Percentiles rank a stretch among this genome's conserved stretches.
phyloP scores from a whole-genome alignment of 768 basidiomycete species.

The Terana coerulea region DNA sequence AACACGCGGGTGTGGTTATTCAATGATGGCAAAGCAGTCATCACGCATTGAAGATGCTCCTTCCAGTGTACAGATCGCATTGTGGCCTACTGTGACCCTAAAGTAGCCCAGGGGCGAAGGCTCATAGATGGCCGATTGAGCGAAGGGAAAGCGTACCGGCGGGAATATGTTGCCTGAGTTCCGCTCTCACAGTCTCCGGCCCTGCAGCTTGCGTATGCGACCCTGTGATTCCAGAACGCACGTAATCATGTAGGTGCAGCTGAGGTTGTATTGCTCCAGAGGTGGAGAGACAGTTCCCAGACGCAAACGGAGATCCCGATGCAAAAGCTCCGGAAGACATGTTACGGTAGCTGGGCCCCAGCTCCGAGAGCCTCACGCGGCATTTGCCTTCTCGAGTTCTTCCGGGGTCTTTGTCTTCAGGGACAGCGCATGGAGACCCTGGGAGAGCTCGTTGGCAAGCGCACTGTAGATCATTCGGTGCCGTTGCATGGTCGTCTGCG shows the following conservation, averaged over 20 bases:
- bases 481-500: constrained; percentile 70
- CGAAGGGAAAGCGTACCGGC: constrained; percentile 1
- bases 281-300: background rate
- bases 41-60: too few relatives aligned
- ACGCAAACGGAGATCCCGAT: background rate
- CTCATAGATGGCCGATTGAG: constrained; percentile 4
- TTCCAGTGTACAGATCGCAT: too few relatives aligned
- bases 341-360: too few relatives aligned
- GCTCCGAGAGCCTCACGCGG: background rate
- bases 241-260: background rate
- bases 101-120: too few relatives aligned
- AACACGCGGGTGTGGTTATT: too few relatives aligned
- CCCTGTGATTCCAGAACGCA: background rate
- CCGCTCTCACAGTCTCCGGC: background rate
- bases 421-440: constrained; percentile 75
- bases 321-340: background rate
- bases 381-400: constrained; percentile 32
- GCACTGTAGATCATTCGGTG: constrained; percentile 77
- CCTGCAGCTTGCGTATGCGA: constrained; percentile 1
- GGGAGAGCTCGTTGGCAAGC: constrained; percentile 64
- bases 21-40: too few relatives aligned
- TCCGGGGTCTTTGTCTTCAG: constrained; percentile 68
- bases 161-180: background rate
- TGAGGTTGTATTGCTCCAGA: background rate
- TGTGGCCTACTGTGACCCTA: too few relatives aligned